A percentile compares a stretch with the other conserved stretches of the same genome.
Evolutionary conservation across 2,329 filamentous ascomycete genomes (phyloP).

Genomic region (Myriosclerotinia duriaeana): DNA sequence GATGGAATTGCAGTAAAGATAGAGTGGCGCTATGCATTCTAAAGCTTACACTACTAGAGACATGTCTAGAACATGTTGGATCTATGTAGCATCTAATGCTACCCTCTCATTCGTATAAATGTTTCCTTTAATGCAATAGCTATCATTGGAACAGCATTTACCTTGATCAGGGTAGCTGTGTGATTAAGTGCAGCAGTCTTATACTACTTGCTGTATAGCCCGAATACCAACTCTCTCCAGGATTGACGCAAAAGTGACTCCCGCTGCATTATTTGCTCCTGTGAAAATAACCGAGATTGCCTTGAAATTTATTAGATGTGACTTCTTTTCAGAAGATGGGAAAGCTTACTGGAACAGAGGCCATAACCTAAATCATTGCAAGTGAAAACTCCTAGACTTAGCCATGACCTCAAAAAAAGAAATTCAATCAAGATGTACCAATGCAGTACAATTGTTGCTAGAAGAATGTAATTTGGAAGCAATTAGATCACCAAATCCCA

Average conservation of each 20-base stretch:
- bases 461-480: neutral
- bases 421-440: neutral
- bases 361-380: neutral
- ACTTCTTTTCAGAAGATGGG: too few species aligned
- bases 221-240: neutral
- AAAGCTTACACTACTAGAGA: neutral
- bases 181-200: neutral
- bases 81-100: constrained; percentile 1
- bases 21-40: neutral
- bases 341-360: neutral
- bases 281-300: neutral
- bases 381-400: too few species aligned
- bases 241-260: neutral
- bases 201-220: constrained; percentile 11
- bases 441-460: neutral
- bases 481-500: neutral
- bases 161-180: constrained; percentile 5
- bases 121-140: constrained; percentile 3
- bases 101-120: neutral
- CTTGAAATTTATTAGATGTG: neutral
- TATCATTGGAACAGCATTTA: constrained; percentile 11
- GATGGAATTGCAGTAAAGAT: neutral
- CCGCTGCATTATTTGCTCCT: neutral
- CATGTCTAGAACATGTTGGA: neutral
- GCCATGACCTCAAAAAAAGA: neutral